A percentile compares a stretch with the other conserved stretches of the same genome.
phyloP scores from a whole-genome alignment of 1,284 basidiomycete species.

The Phlebopus sp. region DNA sequence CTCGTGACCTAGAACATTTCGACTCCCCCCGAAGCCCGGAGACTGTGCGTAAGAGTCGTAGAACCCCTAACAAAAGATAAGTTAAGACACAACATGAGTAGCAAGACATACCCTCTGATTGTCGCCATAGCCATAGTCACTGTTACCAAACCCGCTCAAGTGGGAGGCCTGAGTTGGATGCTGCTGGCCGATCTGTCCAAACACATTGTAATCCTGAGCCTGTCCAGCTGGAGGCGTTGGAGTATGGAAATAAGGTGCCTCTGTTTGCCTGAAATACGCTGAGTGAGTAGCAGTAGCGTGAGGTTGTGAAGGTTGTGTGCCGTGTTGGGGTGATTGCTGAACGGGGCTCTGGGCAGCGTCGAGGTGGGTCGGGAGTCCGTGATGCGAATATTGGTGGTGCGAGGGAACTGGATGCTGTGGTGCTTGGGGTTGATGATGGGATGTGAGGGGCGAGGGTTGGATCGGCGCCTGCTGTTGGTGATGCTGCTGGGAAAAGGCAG shows the following conservation, averaged over 20 bases:
- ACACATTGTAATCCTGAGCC: slow-evolving; percentile 66
- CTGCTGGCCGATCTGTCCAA: slow-evolving; percentile 58
- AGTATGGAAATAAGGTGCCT: slow-evolving; percentile 69
- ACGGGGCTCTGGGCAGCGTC: slow-evolving; percentile 48
- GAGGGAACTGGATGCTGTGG: slow-evolving; percentile 41
- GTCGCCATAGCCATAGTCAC: slow-evolving; percentile 67
- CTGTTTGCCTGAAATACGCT: slow-evolving; percentile 65
- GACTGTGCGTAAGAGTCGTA: slow-evolving; percentile 70
- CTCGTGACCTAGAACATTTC: slow-evolving; percentile 64
- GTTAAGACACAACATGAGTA: slow-evolving; percentile 10
- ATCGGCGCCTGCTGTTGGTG: slow-evolving; percentile 34
- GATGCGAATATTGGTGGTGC: slow-evolving; percentile 61
- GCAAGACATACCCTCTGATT: slow-evolving; percentile 49
- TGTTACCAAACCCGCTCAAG: slow-evolving; percentile 53
- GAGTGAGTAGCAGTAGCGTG: slow-evolving; percentile 35
- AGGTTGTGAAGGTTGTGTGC: slow-evolving; percentile 27
- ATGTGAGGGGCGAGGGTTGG: slow-evolving; percentile 27
- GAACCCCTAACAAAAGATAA: slow-evolving; percentile 48
- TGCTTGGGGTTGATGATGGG: slow-evolving; percentile 34
- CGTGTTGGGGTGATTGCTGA: slow-evolving; percentile 36
- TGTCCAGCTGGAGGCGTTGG: slow-evolving; percentile 69
- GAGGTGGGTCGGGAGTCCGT: slow-evolving; percentile 59
- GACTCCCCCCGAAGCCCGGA: slow-evolving; percentile 54
- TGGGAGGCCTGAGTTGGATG: slow-evolving; percentile 52
- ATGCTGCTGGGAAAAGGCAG: slow-evolving; percentile 26